Percentiles rank a stretch among this genome's conserved stretches.
Conservation (phyloP, 139 green algal genomes). For the Chara braunii region DNA sequence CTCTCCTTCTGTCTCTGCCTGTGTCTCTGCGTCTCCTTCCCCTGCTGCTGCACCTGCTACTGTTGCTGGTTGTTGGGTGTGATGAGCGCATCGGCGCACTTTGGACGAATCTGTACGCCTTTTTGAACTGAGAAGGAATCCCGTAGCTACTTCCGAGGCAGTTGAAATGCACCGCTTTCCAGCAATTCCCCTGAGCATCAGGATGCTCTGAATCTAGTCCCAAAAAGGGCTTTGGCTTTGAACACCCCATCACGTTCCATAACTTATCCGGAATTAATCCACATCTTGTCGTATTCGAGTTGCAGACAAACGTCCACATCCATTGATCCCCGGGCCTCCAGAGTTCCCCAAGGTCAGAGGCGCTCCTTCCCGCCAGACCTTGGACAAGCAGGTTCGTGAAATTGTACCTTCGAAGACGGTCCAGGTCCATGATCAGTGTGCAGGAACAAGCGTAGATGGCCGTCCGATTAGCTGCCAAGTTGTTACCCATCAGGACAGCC, state of each 20-base stretch:
- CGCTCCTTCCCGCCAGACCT: no score
- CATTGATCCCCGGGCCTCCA: constrained; percentile 32
- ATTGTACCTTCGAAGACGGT: constrained; percentile 13
- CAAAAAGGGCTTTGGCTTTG: constrained; percentile 27
- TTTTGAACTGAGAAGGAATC: no score
- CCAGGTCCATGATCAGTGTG: constrained; percentile 34
- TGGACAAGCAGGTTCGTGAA: no score
- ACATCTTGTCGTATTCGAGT: constrained; percentile 31
- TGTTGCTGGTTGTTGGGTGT: no score
- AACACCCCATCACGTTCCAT: constrained; percentile 32
- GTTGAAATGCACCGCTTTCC: constrained; percentile 33
- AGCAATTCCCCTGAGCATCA: constrained; percentile 29
- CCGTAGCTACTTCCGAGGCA: no score
- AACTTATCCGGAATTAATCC: constrained; percentile 32
- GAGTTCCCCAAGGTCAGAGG: no score
- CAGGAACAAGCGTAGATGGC: constrained; percentile 28
- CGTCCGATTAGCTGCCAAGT: constrained; percentile 16
- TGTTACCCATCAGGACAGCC: constrained; percentile 30
- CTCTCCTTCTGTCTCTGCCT: no score
- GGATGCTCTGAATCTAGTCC: no score
- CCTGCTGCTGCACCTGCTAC: no score
- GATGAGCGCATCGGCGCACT: no score
- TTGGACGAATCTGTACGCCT: no score
- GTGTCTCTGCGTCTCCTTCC: no score
- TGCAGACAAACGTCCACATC: constrained; percentile 35